Evolutionary conservation across 805 yeast genomes (phyloP), one percentile per base, ranked within the genome.

Genomic region (Cyberlindnera samutprakarnensis): DNA sequence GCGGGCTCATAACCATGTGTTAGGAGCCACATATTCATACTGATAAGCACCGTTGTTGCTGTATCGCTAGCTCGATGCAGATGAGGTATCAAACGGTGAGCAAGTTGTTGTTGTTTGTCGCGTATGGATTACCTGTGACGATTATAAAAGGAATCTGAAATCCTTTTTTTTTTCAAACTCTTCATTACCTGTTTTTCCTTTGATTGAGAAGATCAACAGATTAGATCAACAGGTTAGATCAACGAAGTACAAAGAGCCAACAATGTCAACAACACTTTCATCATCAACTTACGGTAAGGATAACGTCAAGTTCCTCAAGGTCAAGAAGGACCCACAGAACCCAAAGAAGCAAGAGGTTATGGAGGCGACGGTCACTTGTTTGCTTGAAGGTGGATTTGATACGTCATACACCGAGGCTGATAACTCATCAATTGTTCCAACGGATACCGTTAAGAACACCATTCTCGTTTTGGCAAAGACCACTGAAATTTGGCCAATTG

Each of bases 391-490:
- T 41, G 72, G 68, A 35, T 78, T 88, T 49, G 95, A 82, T 41
- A 60, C 63, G 19, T 77, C 95, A 4, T 88, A 83, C 66, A 88
- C 95, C 31, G 51, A 78, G 37, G 96, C 95, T 23, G 94, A 88
- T 61, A 88, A 88, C 64, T 54, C 82, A 3, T 72, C 82, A n/a
- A 77, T 88, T 50, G 94, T 88, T 30, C 96, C 96, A 37, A 88
- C 96, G 7, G 95, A 87, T 59, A 85, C 95, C 1, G 87, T 86
- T 35, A 87, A 87, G 61, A 87, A 87, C 68, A 87, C 95, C 31
- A 75, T 84, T 42, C 68, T 82, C 53, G 69, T 88, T 21, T 78
- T 83, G 44, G 96, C 95, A 43, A 83, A 81, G 61, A 77, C 71
- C 51, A 69, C 74, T 30, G 84, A 86, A 42, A 90, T 82, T 30